phyloP scores from a whole-genome alignment of 2,329 filamentous ascomycete species.

The Periglandula ipomoeae region DNA sequence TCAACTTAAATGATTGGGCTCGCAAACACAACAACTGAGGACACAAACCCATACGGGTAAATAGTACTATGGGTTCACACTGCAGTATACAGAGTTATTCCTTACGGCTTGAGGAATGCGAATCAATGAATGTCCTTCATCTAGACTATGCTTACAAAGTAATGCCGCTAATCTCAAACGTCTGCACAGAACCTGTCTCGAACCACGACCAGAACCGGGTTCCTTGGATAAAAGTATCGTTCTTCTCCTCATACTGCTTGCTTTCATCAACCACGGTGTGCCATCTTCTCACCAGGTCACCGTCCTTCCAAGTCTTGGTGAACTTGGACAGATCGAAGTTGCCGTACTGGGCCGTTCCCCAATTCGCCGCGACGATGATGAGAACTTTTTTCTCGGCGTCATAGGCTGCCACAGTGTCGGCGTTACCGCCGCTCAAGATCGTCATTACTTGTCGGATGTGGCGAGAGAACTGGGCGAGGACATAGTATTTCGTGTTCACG shows the following conservation, averaged over 20 bases:
- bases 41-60: too few relatives aligned
- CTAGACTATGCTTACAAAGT: neutral
- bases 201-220: conserved; percentile 7
- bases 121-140: too few relatives aligned
- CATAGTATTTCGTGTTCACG: conserved; percentile 29
- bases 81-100: too few relatives aligned
- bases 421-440: conserved; percentile 26
- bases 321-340: conserved; percentile 30
- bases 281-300: neutral
- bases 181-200: conserved; percentile 1
- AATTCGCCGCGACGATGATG: conserved; percentile 31
- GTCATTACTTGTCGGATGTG: conserved; percentile 32
- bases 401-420: conserved; percentile 30
- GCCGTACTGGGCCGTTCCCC: conserved; percentile 25
- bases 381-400: conserved; percentile 23
- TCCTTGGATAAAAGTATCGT: neutral
- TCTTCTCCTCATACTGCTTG: neutral
- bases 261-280: neutral
- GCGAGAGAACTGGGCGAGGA: conserved; percentile 31
- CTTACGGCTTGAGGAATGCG: too few relatives aligned
- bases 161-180: conserved; percentile 4
- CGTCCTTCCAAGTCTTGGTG: conserved; percentile 5
- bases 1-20: too few relatives aligned
- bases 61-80: too few relatives aligned
- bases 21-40: too few relatives aligned